These are phyloP conservation scores for Alternaria triticina DNA, from an alignment of 2,329 filamentous ascomycete species.

Conservation along the genomic window DNA sequence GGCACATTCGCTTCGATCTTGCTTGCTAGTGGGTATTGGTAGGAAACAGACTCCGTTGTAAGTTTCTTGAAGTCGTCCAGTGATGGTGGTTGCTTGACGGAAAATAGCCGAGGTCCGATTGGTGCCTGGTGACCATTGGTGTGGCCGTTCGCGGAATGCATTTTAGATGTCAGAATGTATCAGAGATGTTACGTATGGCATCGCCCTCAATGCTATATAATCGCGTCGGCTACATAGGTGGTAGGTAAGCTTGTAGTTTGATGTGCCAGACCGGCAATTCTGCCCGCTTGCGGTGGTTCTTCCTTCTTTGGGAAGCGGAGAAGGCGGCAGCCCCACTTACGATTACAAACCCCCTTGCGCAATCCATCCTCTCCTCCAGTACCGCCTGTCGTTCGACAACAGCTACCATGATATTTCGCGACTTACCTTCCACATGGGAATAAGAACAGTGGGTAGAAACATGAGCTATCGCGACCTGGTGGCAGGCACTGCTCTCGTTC, in stretches of 20 bases:
- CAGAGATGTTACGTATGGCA: not conserved
- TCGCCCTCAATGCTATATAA: not conserved
- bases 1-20: constrained; percentile 60
- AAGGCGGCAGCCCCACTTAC: not conserved
- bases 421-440: not conserved
- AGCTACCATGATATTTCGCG: not conserved
- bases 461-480: not conserved
- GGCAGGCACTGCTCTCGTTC: not conserved
- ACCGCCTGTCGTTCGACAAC: not conserved
- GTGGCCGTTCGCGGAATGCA: not conserved
- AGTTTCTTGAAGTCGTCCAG: constrained; percentile 55
- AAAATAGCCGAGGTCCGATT: constrained; percentile 37
- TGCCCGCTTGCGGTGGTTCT: not conserved
- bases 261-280: not conserved
- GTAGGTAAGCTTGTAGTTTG: not conserved
- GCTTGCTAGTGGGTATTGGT: constrained; percentile 57
- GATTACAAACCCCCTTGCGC: not conserved
- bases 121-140: not conserved
- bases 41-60: constrained; percentile 50
- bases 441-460: not conserved
- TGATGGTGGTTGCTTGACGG: constrained; percentile 41
- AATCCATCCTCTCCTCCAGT: not conserved
- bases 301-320: not conserved
- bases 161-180: not conserved
- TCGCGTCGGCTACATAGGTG: not conserved